A percentile compares a stretch with the other conserved stretches of the same genome.
These are phyloP conservation scores for Nitzschia sp. DNA, from an alignment of 108 stramenopile species.

Conservation along the genomic window DNA sequence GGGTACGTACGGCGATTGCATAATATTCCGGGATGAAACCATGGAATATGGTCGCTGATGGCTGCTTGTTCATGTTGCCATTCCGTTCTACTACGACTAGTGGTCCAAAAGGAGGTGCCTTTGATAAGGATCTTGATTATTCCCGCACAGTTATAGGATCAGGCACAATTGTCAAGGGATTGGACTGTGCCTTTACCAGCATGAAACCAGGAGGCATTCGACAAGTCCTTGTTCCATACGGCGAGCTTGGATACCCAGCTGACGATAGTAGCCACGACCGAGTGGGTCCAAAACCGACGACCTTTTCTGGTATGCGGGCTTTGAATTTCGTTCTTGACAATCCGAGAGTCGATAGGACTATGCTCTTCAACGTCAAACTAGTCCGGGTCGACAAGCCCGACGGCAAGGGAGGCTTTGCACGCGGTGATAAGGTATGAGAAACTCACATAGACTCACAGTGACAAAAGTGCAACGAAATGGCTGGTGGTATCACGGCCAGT, in stretches of 20 bases:
- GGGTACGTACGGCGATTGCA: constrained; percentile 41
- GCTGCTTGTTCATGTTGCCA: neutral
- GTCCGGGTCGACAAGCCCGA: constrained; percentile 91
- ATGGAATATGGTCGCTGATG: neutral
- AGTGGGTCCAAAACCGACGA: constrained; percentile 91
- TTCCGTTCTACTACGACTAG: neutral
- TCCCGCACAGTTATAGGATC: constrained; percentile 78
- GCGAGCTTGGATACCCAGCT: constrained; percentile 69
- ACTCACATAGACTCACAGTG: neutral
- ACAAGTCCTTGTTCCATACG: constrained; percentile 89
- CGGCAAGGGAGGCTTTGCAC: constrained; percentile 71
- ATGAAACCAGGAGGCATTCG: constrained; percentile 89
- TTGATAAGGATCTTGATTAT: constrained; percentile 88
- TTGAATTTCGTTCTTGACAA: constrained; percentile 94
- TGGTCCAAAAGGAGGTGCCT: constrained; percentile 86
- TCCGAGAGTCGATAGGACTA: constrained; percentile 87
- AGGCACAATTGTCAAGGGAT: constrained; percentile 66
- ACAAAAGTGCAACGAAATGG: neutral
- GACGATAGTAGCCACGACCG: constrained; percentile 70
- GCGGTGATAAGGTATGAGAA: constrained; percentile 35
- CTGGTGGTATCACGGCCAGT: too few species aligned
- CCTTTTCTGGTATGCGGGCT: constrained; percentile 87
- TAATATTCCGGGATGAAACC: neutral
- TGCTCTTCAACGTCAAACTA: constrained; percentile 89
- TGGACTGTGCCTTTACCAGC: constrained; percentile 72